Evolutionary conservation across 139 green algal genomes (phyloP).

Genomic region (Nannochloris sp.): DNA sequence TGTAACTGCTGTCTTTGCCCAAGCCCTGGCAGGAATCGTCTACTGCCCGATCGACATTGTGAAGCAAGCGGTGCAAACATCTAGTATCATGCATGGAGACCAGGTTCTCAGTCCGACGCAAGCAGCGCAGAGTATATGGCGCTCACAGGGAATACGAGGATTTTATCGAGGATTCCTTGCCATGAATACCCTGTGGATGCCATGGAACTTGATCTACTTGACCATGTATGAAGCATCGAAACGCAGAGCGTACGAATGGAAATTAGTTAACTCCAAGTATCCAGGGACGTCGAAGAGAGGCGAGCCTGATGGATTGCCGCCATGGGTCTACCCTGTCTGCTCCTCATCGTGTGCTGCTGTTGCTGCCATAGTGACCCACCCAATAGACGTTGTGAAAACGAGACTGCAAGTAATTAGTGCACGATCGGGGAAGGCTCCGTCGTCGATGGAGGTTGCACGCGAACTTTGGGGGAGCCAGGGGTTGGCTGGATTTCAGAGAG

Average conservation of each 20-base stretch:
- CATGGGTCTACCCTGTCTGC: conserved; percentile 27
- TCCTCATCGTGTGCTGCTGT: conserved; percentile 37
- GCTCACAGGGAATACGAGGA: conserved; percentile 9
- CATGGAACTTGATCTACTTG: conserved; percentile 75
- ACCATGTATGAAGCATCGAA: conserved; percentile 53
- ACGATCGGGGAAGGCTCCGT: conserved; percentile 3
- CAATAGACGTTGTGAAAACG: conserved; percentile 75
- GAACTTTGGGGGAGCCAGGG: conserved; percentile 38
- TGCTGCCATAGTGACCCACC: conserved; percentile 56
- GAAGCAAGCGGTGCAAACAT: conserved; percentile 77
- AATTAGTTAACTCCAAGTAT: background rate
- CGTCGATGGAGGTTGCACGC: conserved; percentile 7
- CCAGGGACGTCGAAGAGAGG: too few relatives aligned
- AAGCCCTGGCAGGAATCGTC: conserved; percentile 63
- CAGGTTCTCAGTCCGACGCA: background rate
- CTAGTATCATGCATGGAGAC: conserved; percentile 11
- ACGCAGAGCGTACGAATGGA: conserved; percentile 11
- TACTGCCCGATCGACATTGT: conserved; percentile 87
- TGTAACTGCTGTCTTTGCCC: conserved; percentile 46
- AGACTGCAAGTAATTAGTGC: conserved; percentile 54
- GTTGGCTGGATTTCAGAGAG: conserved; percentile 29
- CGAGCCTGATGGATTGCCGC: conserved; percentile 11
- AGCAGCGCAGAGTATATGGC: conserved; percentile 17
- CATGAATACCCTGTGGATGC: conserved; percentile 72
- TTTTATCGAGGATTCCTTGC: conserved; percentile 33